phyloP scores from a whole-genome alignment of 1,284 basidiomycete genomes.

The Ceratobasidium sp. region DNA sequence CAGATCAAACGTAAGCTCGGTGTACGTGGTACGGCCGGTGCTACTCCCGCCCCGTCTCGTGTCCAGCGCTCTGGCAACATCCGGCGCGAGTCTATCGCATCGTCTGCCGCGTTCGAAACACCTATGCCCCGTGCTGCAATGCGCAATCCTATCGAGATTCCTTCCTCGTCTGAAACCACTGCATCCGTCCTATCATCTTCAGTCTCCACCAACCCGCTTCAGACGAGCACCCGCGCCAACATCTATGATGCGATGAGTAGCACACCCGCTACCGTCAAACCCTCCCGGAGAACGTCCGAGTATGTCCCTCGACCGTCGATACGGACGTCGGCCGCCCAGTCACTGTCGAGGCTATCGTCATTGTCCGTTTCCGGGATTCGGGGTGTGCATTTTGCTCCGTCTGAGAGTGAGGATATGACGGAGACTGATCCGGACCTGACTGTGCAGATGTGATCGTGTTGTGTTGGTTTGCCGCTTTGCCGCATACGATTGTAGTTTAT shows the following conservation, averaged over 20 bases:
- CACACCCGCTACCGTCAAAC: conserved; percentile 29
- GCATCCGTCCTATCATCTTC: conserved; percentile 24
- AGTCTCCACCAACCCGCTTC: conserved; percentile 32
- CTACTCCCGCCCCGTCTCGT: conserved; percentile 65
- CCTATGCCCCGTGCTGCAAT: conserved; percentile 31
- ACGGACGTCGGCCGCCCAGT: neutral
- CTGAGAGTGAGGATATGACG: conserved; percentile 19
- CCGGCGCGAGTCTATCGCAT: conserved; percentile 34
- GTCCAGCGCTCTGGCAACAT: neutral
- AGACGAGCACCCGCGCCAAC: conserved; percentile 36
- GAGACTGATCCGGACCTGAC: conserved; percentile 15
- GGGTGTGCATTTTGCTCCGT: conserved; percentile 38
- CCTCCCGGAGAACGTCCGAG: neutral
- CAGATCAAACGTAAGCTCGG: conserved; percentile 81
- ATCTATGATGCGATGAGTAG: conserved; percentile 27
- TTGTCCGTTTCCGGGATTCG: conserved; percentile 20
- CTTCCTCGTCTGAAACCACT: conserved; percentile 17
- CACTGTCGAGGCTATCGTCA: conserved; percentile 6
- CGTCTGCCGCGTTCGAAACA: conserved; percentile 36
- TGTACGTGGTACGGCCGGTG: conserved; percentile 71
- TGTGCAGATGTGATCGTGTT: neutral
- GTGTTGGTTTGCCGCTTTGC: neutral
- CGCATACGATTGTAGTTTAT: neutral
- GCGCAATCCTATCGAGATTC: conserved; percentile 1
- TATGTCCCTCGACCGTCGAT: conserved; percentile 10